Percentiles rank a stretch among this genome's conserved stretches.
Evolutionary conservation across 768 basidiomycete genomes (phyloP).

Genomic region (Lentinus tigrinus): DNA sequence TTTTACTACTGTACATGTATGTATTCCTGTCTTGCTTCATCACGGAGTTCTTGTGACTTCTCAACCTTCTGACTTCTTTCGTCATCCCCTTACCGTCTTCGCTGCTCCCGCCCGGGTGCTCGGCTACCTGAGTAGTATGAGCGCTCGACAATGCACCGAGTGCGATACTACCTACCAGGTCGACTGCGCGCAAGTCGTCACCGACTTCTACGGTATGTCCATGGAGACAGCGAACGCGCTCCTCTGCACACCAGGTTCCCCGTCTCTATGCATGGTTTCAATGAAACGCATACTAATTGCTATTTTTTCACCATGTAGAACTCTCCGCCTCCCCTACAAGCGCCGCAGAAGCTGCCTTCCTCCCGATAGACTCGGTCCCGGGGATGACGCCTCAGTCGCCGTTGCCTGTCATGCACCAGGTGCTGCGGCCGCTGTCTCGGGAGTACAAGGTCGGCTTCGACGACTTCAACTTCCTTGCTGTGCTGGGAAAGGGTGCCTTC

Average conservation of each 20-base stretch:
- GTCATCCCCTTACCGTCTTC: slow-evolving; percentile 94
- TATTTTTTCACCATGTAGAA: neutral
- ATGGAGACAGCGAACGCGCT: slow-evolving; percentile 98
- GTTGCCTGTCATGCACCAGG: slow-evolving; percentile 30
- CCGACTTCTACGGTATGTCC: slow-evolving; percentile 99
- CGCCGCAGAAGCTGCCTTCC: slow-evolving; percentile 31
- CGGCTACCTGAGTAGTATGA: slow-evolving; percentile 95
- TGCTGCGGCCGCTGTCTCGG: slow-evolving; percentile 42
- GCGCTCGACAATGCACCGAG: slow-evolving; percentile 92
- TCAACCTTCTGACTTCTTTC: too few relatives aligned
- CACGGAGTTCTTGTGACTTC: too few relatives aligned
- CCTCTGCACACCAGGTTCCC: slow-evolving; percentile 51
- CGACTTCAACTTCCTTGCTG: slow-evolving; percentile 98
- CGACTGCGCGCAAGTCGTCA: slow-evolving; percentile 95
- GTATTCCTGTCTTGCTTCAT: too few relatives aligned
- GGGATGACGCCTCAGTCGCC: slow-evolving; percentile 24
- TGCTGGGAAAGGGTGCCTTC: slow-evolving; percentile 98
- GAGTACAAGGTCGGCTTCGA: slow-evolving; percentile 93
- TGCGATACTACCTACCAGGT: slow-evolving; percentile 97
- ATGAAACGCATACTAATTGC: neutral
- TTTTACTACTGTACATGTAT: too few relatives aligned
- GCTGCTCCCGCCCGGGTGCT: slow-evolving; percentile 99
- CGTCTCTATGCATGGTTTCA: neutral
- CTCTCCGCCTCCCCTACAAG: slow-evolving; percentile 18
- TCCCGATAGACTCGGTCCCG: slow-evolving; percentile 7